These are phyloP conservation scores for Hibiscus syriacus DNA, from an alignment of 345 rosid species.

Conservation along the genomic window DNA sequence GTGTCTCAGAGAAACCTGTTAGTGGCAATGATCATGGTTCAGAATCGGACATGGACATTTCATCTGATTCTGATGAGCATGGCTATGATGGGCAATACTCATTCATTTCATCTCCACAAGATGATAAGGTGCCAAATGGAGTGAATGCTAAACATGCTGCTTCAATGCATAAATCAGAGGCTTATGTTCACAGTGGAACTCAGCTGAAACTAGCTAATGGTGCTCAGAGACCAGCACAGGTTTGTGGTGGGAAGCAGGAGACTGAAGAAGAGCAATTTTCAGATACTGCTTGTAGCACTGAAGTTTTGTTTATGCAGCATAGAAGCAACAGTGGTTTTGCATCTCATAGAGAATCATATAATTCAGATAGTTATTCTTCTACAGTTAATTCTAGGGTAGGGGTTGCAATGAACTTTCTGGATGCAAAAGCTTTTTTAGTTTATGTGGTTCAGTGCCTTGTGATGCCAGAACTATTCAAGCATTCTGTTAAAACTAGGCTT, in stretches of 20 bases:
- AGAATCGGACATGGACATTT: conserved; percentile 59
- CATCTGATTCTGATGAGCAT: conserved; percentile 60
- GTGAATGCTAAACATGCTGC: conserved; percentile 15
- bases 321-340: conserved; percentile 29
- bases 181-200: too few relatives aligned
- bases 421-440: neutral
- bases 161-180: conserved; percentile 18
- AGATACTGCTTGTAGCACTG: conserved; percentile 63
- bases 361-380: conserved; percentile 38
- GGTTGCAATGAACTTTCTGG: conserved; percentile 2
- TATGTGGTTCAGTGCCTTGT: neutral
- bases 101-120: conserved; percentile 50
- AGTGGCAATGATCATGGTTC: conserved; percentile 32
- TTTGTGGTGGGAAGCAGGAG: conserved; percentile 13
- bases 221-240: too few relatives aligned
- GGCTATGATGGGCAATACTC: conserved; percentile 30
- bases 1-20: conserved; percentile 21
- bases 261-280: conserved; percentile 36
- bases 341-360: conserved; percentile 26
- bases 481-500: neutral
- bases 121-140: conserved; percentile 28
- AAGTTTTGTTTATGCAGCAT: conserved; percentile 40
- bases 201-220: too few relatives aligned
- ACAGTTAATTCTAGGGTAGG: conserved; percentile 25
- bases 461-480: neutral